Percentiles rank a stretch among this genome's conserved stretches.
phyloP scores from a whole-genome alignment of 805 yeast genomes.

The Helenozyma baotianmanensis region DNA sequence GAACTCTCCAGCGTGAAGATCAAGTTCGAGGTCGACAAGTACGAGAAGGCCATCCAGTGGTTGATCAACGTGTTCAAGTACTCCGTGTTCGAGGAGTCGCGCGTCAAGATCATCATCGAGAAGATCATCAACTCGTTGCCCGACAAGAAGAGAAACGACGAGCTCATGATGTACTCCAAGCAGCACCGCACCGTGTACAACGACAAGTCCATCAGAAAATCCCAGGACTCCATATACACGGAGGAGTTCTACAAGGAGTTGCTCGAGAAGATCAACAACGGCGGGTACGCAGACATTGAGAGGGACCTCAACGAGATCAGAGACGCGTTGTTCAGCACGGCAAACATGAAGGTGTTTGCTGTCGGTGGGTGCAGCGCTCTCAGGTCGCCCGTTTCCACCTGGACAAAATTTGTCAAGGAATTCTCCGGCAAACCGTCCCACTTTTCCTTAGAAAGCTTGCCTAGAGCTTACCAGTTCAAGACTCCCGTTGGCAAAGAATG shows the following conservation, averaged over 20 bases:
- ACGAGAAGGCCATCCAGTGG: constrained; percentile 73
- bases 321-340: constrained; percentile 46
- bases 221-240: constrained; percentile 60
- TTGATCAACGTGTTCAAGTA: constrained; percentile 57
- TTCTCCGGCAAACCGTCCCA: constrained; percentile 9
- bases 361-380: constrained; percentile 62
- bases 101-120: constrained; percentile 64
- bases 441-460: constrained; percentile 32
- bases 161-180: constrained; percentile 61
- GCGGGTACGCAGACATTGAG: constrained; percentile 45
- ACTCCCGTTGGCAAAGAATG: constrained; percentile 55
- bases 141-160: constrained; percentile 60
- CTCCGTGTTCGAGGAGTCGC: constrained; percentile 64
- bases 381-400: constrained; percentile 51
- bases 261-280: constrained; percentile 48
- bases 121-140: constrained; percentile 57
- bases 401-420: constrained; percentile 40
- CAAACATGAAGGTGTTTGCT: constrained; percentile 63
- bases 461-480: constrained; percentile 49
- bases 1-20: constrained; percentile 64
- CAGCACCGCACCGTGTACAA: constrained; percentile 49
- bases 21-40: constrained; percentile 58
- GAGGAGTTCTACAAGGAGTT: constrained; percentile 50
- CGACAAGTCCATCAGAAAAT: constrained; percentile 58
- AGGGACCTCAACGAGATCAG: constrained; percentile 50